Conservation (phyloP, 2,329 filamentous ascomycete genomes). For the Aspergillus fumigatus region DNA sequence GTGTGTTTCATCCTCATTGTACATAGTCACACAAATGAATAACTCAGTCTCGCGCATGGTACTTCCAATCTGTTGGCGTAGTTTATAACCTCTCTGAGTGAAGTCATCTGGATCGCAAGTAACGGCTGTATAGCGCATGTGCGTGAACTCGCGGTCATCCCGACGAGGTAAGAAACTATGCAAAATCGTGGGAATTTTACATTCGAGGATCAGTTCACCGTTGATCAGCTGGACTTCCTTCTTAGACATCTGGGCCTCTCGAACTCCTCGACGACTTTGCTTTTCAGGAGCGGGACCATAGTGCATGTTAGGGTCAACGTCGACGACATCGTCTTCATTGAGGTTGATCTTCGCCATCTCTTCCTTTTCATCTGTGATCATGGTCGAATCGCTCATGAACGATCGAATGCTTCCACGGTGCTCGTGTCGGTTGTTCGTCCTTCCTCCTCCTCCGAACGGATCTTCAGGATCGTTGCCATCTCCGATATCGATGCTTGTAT, state of each 20-base stretch:
- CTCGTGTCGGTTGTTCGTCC: conserved; percentile 45
- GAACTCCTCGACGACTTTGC: conserved; percentile 81
- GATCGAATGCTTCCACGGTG: conserved; percentile 55
- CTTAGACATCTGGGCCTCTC: conserved; percentile 80
- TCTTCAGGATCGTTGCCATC: conserved; percentile 69
- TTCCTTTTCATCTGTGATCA: conserved; percentile 51
- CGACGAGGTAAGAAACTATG: conserved; percentile 93
- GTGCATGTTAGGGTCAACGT: conserved; percentile 55
- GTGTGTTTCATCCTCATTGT: conserved; percentile 95
- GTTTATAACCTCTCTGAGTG: conserved; percentile 78
- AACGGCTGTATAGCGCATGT: conserved; percentile 98
- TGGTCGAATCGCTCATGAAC: conserved; percentile 57
- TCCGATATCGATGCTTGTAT: conserved; percentile 45
- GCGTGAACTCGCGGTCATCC: conserved; percentile 93
- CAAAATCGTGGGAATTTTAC: conserved; percentile 97
- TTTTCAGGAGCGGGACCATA: conserved; percentile 85
- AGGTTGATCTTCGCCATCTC: conserved; percentile 39
- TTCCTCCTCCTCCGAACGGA: conserved; percentile 58
- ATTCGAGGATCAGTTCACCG: conserved; percentile 93
- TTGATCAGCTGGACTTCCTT: conserved; percentile 97
- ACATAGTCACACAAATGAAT: conserved; percentile 98
- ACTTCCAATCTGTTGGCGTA: conserved; percentile 82
- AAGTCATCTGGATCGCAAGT: conserved; percentile 97
- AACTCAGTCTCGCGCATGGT: conserved; percentile 87
- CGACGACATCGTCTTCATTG: conserved; percentile 45